A percentile compares a stretch with the other conserved stretches of the same genome.
Evolutionary conservation across 1,284 basidiomycete genomes (phyloP).

Genomic region (Coniferiporia weirii): DNA sequence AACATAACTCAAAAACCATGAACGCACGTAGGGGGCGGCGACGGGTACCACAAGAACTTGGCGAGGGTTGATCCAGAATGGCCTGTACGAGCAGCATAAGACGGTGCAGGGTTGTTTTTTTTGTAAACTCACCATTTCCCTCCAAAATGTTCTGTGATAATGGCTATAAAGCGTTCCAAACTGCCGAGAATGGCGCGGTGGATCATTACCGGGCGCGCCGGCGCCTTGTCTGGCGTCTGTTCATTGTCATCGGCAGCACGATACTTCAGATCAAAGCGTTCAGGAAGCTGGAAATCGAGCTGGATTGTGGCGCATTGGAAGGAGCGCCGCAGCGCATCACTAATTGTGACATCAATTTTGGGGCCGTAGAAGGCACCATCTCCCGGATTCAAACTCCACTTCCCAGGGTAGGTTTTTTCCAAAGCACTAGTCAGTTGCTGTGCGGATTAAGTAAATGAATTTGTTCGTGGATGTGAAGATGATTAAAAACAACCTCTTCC

Average conservation of each 20-base stretch:
- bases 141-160: slow-evolving; percentile 95
- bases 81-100: slow-evolving; percentile 43
- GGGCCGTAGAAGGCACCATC: slow-evolving; percentile 98
- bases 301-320: slow-evolving; percentile 99
- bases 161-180: slow-evolving; percentile 94
- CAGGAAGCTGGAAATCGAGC: slow-evolving; percentile 99
- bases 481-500: slow-evolving; percentile 53
- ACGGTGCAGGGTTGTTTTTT: not conserved
- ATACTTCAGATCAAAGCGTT: slow-evolving; percentile 94
- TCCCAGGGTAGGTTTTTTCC: slow-evolving; percentile 82
- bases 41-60: slow-evolving; percentile 96
- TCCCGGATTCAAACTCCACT: slow-evolving; percentile 93
- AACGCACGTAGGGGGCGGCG: slow-evolving; percentile 75
- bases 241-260: slow-evolving; percentile 66
- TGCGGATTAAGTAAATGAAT: slow-evolving; percentile 9
- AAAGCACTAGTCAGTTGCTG: slow-evolving; percentile 84
- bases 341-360: slow-evolving; percentile 97
- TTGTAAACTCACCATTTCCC: slow-evolving; percentile 76
- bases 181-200: slow-evolving; percentile 96
- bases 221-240: slow-evolving; percentile 50
- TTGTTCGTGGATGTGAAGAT: not conserved
- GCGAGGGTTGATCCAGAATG: slow-evolving; percentile 96
- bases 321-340: slow-evolving; percentile 86
- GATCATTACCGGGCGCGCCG: slow-evolving; percentile 91
- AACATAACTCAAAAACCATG: not conserved